phyloP scores from a whole-genome alignment of 1,139 yeast species.

The Geotrichum siamense region DNA sequence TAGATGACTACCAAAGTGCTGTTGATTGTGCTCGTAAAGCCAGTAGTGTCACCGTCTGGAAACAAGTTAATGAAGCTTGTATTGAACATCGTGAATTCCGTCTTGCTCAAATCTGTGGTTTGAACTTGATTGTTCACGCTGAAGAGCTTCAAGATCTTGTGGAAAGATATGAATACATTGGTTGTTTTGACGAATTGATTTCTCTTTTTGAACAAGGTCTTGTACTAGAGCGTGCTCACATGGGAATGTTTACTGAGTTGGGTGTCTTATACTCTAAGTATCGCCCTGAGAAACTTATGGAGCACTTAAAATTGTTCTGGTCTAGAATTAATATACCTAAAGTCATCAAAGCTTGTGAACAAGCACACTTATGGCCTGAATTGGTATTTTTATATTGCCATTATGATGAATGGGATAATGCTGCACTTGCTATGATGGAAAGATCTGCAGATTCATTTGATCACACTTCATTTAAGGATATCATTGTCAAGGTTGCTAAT shows the following conservation, averaged over 20 bases:
- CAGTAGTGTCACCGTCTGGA: slow-evolving; percentile 90
- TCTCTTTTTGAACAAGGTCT: slow-evolving; percentile 92
- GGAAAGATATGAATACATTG: slow-evolving; percentile 76
- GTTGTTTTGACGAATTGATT: slow-evolving; percentile 86
- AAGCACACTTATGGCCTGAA: slow-evolving; percentile 94
- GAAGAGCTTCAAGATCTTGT: slow-evolving; percentile 93
- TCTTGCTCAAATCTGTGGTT: slow-evolving; percentile 97
- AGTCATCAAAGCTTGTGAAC: slow-evolving; percentile 89
- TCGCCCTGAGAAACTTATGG: slow-evolving; percentile 87
- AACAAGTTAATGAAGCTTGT: slow-evolving; percentile 95
- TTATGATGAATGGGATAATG: slow-evolving; percentile 99
- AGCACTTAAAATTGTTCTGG: slow-evolving; percentile 96
- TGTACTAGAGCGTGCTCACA: slow-evolving; percentile 96
- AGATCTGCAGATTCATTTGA: slow-evolving; percentile 90
- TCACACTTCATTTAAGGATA: slow-evolving; percentile 88
- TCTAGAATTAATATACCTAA: slow-evolving; percentile 97
- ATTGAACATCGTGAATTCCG: slow-evolving; percentile 92
- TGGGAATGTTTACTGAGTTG: slow-evolving; percentile 98
- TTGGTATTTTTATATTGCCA: slow-evolving; percentile 93
- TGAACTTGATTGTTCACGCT: slow-evolving; percentile 93
- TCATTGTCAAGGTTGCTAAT: slow-evolving; percentile 89
- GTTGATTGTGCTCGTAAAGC: slow-evolving; percentile 99
- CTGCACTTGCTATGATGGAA: slow-evolving; percentile 96
- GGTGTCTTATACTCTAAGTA: slow-evolving; percentile 88
- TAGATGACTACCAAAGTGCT: slow-evolving; percentile 90